Conservation (phyloP, 176 grass and related monocot species). For the Chrysopogon serrulatus region DNA sequence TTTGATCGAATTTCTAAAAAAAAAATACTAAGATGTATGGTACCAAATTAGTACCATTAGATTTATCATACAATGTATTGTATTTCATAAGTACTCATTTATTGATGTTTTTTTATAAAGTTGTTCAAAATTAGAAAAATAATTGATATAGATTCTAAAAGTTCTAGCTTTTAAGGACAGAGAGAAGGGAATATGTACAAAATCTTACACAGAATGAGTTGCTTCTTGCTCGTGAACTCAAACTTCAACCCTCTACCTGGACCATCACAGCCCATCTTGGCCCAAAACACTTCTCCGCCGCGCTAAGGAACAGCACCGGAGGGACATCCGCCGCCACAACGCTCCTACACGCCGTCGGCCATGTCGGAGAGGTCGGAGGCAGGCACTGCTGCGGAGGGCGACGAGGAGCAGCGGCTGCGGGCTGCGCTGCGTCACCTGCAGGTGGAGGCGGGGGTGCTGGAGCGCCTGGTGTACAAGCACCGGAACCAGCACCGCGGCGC, state of each 20-base stretch:
- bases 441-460: conserved; percentile 46
- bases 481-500: conserved; percentile 55
- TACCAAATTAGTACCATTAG: no score
- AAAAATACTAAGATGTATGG: no score
- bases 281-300: neutral
- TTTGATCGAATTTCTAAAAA: no score
- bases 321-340: neutral
- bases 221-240: neutral
- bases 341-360: neutral
- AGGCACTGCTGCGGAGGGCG: neutral
- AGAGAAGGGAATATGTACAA: no score
- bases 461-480: conserved; percentile 65
- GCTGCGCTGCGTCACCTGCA: conserved; percentile 37
- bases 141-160: no score
- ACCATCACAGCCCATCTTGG: neutral
- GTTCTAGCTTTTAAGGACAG: no score
- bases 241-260: neutral
- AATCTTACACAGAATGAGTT: no score
- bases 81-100: no score
- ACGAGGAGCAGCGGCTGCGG: conserved; percentile 29
- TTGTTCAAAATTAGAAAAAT: no score
- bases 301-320: neutral
- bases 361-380: neutral
- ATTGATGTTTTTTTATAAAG: no score
- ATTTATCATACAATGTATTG: no score